These are phyloP conservation scores for Backusella parvicylindrica DNA, from an alignment of 192 early-diverging fungal genomes.

Conservation along the genomic window DNA sequence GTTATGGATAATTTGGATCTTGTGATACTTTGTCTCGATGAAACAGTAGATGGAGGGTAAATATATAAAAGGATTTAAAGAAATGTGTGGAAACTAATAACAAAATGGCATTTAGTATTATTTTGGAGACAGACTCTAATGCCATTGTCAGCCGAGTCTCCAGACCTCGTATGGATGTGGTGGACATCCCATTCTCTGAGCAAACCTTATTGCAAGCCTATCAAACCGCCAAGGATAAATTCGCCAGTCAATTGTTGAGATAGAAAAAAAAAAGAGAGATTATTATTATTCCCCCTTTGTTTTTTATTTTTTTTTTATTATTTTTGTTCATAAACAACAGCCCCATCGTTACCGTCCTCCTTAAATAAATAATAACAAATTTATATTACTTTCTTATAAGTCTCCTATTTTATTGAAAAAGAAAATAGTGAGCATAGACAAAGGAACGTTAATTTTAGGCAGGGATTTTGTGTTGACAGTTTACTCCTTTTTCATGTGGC, in stretches of 20 bases:
- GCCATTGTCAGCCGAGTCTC: slow-evolving; percentile 76
- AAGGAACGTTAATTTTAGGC: not conserved
- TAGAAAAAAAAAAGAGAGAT: too few relatives aligned
- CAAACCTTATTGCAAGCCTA: slow-evolving; percentile 73
- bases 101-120: too few relatives aligned
- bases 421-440: not conserved
- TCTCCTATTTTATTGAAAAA: not conserved
- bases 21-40: slow-evolving; percentile 87
- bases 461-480: not conserved
- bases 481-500: slow-evolving; percentile 2
- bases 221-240: slow-evolving; percentile 74
- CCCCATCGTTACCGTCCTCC: not conserved
- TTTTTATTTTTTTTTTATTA: too few relatives aligned
- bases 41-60: slow-evolving; percentile 93
- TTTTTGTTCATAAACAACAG: not conserved
- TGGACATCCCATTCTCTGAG: slow-evolving; percentile 74
- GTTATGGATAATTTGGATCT: slow-evolving; percentile 91
- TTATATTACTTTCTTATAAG: not conserved
- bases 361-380: slow-evolving; percentile 1
- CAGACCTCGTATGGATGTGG: slow-evolving; percentile 66
- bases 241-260: slow-evolving; percentile 62
- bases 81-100: too few relatives aligned
- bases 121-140: slow-evolving; percentile 70
- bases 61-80: not conserved
- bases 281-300: not conserved